These are phyloP conservation scores for Globisporangium okanoganense DNA, from an alignment of 352 stramenopile species.

Conservation along the genomic window DNA sequence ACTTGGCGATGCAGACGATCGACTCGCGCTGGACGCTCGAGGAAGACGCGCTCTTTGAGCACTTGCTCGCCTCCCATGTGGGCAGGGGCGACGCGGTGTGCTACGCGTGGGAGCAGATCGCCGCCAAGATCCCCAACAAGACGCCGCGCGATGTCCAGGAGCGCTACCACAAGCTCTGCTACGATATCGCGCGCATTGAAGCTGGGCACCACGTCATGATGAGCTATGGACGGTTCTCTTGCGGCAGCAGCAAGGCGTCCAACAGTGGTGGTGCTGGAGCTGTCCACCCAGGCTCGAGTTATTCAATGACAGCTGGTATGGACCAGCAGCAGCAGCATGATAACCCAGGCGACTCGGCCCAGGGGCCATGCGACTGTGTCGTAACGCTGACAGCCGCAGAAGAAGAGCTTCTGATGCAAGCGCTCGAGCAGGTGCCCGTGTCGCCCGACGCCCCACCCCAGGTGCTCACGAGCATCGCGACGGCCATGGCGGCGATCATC, in stretches of 20 bases:
- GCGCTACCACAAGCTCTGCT: constrained; percentile 72
- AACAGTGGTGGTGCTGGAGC: constrained; percentile 8
- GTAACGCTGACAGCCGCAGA: constrained; percentile 53
- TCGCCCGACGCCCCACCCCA: constrained; percentile 35
- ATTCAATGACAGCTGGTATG: background rate
- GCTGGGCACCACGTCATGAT: constrained; percentile 57
- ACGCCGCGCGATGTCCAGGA: constrained; percentile 47
- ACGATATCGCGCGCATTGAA: constrained; percentile 74
- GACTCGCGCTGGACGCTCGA: constrained; percentile 57
- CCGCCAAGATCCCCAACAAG: constrained; percentile 46
- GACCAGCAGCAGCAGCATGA: background rate
- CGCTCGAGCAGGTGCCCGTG: constrained; percentile 53
- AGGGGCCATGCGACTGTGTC: constrained; percentile 38
- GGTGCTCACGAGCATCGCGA: constrained; percentile 48
- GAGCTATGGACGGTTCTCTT: constrained; percentile 34
- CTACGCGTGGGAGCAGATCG: constrained; percentile 64
- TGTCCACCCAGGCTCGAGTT: background rate
- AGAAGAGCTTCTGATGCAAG: constrained; percentile 40
- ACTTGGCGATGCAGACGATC: constrained; percentile 46
- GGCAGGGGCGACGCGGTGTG: constrained; percentile 18
- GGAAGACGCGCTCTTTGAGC: constrained; percentile 66
- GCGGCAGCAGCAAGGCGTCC: constrained; percentile 16
- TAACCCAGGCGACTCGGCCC: constrained; percentile 18
- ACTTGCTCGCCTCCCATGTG: constrained; percentile 45
- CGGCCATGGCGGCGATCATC: constrained; percentile 50